Conservation (phyloP, 306 rosid genomes). For the Delonix regia region DNA sequence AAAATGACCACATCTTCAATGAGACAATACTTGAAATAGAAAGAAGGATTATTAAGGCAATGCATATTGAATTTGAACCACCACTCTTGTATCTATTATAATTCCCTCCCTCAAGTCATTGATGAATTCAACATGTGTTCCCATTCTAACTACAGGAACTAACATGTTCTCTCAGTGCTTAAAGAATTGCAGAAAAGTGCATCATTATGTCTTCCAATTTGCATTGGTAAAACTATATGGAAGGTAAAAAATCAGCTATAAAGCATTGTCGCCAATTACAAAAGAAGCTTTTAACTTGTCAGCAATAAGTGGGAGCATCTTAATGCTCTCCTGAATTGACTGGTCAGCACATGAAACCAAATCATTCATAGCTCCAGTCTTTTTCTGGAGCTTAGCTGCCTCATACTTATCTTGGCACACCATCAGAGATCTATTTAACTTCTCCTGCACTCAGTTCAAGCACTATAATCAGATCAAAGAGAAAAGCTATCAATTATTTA, state of each 20-base stretch:
- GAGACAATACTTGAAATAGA: neutral
- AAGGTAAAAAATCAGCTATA: slow-evolving; percentile 21
- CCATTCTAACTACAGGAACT: neutral
- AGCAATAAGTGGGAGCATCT: slow-evolving; percentile 65
- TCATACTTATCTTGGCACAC: slow-evolving; percentile 94
- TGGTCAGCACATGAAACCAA: slow-evolving; percentile 79
- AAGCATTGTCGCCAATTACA: slow-evolving; percentile 39
- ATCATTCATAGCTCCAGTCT: slow-evolving; percentile 53
- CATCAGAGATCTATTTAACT: slow-evolving; percentile 81
- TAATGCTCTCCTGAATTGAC: slow-evolving; percentile 73
- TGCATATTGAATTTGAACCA: neutral
- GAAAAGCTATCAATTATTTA: neutral
- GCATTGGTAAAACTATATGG: slow-evolving; percentile 16
- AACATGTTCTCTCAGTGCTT: slow-evolving; percentile 1
- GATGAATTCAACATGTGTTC: slow-evolving; percentile 13
- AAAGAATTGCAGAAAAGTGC: slow-evolving; percentile 9
- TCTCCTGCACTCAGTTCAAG: slow-evolving; percentile 64
- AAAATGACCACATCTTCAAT: neutral
- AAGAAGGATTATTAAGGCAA: neutral
- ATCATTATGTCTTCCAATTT: slow-evolving; percentile 22
- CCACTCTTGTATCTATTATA: neutral
- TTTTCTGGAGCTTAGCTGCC: slow-evolving; percentile 73
- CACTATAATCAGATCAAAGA: slow-evolving; percentile 26
- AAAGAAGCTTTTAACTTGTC: slow-evolving; percentile 67
- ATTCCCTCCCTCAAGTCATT: slow-evolving; percentile 1